Conservation (phyloP, 1,284 basidiomycete genomes). For the Ustilago trichophora region DNA sequence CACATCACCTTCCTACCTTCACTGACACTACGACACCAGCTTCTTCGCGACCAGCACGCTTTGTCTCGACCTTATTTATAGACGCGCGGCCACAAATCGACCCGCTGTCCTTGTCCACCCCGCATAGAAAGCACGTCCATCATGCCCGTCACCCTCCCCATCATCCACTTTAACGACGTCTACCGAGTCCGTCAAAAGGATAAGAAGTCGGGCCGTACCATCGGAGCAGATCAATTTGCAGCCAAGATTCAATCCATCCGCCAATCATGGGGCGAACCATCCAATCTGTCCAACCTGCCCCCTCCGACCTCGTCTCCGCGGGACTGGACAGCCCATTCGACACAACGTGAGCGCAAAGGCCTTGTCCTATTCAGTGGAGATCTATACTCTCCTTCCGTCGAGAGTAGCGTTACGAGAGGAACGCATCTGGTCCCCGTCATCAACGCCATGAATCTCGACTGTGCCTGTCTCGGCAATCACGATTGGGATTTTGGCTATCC, state of each 20-base stretch:
- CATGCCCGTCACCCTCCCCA: constrained; percentile 46
- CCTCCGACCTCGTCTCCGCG: constrained; percentile 7
- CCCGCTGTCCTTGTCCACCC: background rate
- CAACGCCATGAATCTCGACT: constrained; percentile 51
- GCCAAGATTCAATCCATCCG: constrained; percentile 59
- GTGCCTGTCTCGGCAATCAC: constrained; percentile 72
- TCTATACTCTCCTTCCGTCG: constrained; percentile 76
- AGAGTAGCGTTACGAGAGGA: constrained; percentile 86
- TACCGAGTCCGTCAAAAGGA: constrained; percentile 56
- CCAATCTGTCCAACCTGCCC: background rate
- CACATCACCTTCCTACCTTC: background rate
- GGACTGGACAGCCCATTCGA: constrained; percentile 25
- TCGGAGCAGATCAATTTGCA: constrained; percentile 69
- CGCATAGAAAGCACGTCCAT: background rate
- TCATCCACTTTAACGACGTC: constrained; percentile 61
- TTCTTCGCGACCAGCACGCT: too few species aligned
- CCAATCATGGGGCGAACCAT: constrained; percentile 52
- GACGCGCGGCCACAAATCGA: too few species aligned
- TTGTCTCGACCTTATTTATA: too few species aligned
- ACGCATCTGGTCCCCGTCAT: constrained; percentile 80
- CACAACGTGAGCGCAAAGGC: constrained; percentile 68
- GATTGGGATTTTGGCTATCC: constrained; percentile 57
- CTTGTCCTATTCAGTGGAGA: constrained; percentile 88
- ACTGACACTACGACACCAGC: too few species aligned
- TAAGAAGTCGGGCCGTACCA: constrained; percentile 23